Evolutionary conservation across 202 grass and related monocot species (phyloP).

Genomic region (Saccharum hybrid): DNA sequence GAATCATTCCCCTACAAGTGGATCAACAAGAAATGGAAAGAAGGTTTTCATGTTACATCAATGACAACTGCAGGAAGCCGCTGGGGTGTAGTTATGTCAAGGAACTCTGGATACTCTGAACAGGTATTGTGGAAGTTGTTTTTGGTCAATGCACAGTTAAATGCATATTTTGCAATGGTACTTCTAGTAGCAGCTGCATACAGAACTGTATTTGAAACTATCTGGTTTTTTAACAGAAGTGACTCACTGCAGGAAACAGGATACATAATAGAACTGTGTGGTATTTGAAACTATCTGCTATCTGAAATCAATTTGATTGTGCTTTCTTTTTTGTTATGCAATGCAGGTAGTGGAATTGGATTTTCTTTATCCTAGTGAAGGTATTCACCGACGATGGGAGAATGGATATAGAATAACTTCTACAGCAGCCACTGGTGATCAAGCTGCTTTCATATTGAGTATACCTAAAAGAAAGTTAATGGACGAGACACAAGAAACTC

Average conservation of each 20-base stretch:
- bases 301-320: conserved; percentile 17
- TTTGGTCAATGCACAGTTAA: background rate
- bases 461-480: conserved; percentile 80
- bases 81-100: conserved; percentile 97
- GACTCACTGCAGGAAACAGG: background rate
- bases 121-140: conserved; percentile 61
- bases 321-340: conserved; percentile 29
- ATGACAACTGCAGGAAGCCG: conserved; percentile 94
- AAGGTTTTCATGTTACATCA: conserved; percentile 98
- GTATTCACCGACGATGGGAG: conserved; percentile 92
- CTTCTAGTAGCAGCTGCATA: background rate
- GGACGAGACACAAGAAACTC: conserved; percentile 97
- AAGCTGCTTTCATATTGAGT: conserved; percentile 95
- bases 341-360: conserved; percentile 92
- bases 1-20: conserved; percentile 98
- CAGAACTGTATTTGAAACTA: background rate
- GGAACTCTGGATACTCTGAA: conserved; percentile 90
- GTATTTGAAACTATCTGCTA: background rate
- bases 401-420: conserved; percentile 93
- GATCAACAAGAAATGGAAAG: conserved; percentile 99
- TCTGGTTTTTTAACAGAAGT: background rate
- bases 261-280: background rate
- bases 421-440: conserved; percentile 86
- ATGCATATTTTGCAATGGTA: conserved; percentile 20
- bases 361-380: conserved; percentile 99